Conservation (phyloP, 148 eudicot genomes). For the Rhododendron ovatum region DNA sequence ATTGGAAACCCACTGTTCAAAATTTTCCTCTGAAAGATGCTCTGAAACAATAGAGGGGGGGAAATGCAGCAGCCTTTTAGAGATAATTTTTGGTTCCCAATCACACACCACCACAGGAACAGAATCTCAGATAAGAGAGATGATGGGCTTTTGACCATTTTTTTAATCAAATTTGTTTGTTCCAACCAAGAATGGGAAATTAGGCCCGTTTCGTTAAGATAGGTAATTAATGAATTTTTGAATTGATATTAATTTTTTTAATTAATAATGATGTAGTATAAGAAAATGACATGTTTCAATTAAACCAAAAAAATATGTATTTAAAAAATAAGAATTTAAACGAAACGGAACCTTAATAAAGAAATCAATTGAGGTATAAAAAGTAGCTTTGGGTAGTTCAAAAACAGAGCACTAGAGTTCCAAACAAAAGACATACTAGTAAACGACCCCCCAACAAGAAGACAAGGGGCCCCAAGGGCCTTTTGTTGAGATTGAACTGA, state of each 20-base stretch:
- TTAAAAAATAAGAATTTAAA: no score
- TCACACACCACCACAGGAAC: conserved; percentile 53
- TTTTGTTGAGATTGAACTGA: conserved; percentile 10
- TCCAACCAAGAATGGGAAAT: conserved; percentile 3
- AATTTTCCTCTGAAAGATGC: conserved; percentile 37
- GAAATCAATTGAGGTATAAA: no score
- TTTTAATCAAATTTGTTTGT: conserved; percentile 9
- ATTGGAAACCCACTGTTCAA: not conserved
- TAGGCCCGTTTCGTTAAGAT: no score
- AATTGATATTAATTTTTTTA: no score
- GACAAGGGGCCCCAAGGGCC: conserved; percentile 24
- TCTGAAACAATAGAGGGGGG: conserved; percentile 28
- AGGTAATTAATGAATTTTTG: no score
- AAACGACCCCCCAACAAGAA: conserved; percentile 19
- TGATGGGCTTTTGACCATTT: conserved; percentile 28
- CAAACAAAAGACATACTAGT: conserved; percentile 22
- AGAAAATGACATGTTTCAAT: no score
- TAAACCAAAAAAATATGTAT: no score
- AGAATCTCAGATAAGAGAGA: conserved; percentile 53
- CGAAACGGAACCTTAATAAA: no score
- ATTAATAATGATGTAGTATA: no score
- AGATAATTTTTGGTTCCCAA: conserved; percentile 44
- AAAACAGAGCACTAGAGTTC: conserved; percentile 26
- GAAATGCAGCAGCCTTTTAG: conserved; percentile 43
- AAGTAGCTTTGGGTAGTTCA: conserved; percentile 16